Base-by-base conservation (phyloP, 495 filamentous ascomycete species). In the Neurospora tetrasperma region DNA sequence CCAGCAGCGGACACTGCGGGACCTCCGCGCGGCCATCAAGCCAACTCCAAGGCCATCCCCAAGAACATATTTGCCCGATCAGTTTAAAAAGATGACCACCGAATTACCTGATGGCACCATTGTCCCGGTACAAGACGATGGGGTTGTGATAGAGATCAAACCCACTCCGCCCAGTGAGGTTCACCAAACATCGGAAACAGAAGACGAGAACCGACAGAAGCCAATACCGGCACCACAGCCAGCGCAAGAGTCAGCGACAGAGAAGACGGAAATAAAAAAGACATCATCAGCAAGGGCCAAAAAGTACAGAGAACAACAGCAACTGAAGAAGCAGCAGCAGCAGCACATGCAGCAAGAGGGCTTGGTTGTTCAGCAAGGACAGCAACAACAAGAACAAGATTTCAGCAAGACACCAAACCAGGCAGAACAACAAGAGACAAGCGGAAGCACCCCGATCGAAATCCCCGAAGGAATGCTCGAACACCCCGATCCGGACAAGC, bases 1-100 rank as follows among this genome's bases (percentile, higher is more conserved):
- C 79, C 89, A 85, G 73, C 88, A 88, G 73, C 83, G 85, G 66
- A 88, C 86, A 0, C 77, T 88, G 3, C 80, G 82, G 20, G 84
- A 86, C 62, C 74, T 88, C 7, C 82, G 85, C 42, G 76, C 76
- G 6, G 84, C 86, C 40, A 88, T 88, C 72, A 83, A 82, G 43
- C 76, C 78, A 12, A 46, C 73, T 42, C 79, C 80, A 12, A 77
- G 76, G 8, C 81, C 82, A 20, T 79, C 79, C n/a, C 84, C 85
- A 40, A 81, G 83, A 70, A 76, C 84, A 35, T 85, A 83, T 71
- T 73, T 85, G 1, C 85, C 83, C 1, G 83, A 84, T 38, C 78
- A 77, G 3, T 83, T 81, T 72, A 75, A 75, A 42, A 71, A 79
- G 41, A 40, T 74, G 4, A 83, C 80, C 3, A 79, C 79, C 18